A percentile compares a stretch with the other conserved stretches of the same genome.
phyloP scores from a whole-genome alignment of 306 rosid genomes.

The Betula pendula region DNA sequence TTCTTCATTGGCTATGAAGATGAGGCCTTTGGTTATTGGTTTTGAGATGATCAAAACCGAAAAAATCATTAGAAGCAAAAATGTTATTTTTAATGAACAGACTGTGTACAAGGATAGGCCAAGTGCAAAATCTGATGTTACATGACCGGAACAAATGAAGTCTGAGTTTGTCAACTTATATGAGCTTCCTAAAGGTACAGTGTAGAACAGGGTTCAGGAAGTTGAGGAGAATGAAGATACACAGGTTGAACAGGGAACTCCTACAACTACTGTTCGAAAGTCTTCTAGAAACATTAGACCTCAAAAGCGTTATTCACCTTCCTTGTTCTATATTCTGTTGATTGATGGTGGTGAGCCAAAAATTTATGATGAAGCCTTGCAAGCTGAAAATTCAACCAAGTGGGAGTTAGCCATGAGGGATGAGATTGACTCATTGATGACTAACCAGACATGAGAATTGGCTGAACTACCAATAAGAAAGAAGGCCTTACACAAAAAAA shows the following conservation, averaged over 20 bases:
- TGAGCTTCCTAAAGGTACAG: background rate
- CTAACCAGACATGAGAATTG: background rate
- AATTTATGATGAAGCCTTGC: too few relatives aligned
- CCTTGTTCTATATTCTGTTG: background rate
- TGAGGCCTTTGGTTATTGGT: background rate
- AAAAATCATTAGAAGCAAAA: background rate
- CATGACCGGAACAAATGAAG: background rate
- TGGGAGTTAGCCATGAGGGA: conserved; percentile 10
- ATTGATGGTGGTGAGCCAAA: background rate
- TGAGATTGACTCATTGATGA: background rate
- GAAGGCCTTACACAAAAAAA: background rate
- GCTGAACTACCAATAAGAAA: background rate
- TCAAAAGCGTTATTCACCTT: too few relatives aligned
- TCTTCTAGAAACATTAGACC: too few relatives aligned
- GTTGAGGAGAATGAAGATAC: too few relatives aligned
- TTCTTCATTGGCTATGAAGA: background rate
- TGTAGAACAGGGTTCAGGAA: background rate
- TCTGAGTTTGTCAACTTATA: background rate
- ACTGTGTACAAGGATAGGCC: background rate
- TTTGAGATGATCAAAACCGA: background rate
- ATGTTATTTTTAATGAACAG: background rate
- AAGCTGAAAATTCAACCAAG: background rate
- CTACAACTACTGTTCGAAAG: too few relatives aligned
- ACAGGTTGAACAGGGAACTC: too few relatives aligned
- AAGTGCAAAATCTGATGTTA: background rate